phyloP scores from a whole-genome alignment of 768 basidiomycete genomes.

The Austroboletus eburneus region DNA sequence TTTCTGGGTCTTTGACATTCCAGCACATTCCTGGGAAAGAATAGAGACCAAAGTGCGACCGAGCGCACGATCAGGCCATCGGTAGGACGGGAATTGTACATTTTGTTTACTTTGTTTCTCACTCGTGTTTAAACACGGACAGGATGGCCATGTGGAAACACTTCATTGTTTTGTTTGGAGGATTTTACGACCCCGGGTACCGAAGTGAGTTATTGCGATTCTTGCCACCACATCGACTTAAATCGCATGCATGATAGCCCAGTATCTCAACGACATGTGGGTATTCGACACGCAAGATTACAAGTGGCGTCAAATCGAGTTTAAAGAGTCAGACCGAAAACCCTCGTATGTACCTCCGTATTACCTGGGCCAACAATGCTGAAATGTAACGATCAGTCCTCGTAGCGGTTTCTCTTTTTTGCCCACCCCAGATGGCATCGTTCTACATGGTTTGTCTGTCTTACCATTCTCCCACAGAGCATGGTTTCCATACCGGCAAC shows the following conservation, averaged over 20 bases:
- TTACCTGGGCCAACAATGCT: too few relatives aligned
- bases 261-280: slow-evolving; percentile 83
- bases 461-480: too few relatives aligned
- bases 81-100: slow-evolving; percentile 35
- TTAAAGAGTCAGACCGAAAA: slow-evolving; percentile 62
- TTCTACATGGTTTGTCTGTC: slow-evolving; percentile 55
- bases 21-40: slow-evolving; percentile 78
- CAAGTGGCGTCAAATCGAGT: slow-evolving; percentile 76
- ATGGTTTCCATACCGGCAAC: too few relatives aligned
- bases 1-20: slow-evolving; percentile 85
- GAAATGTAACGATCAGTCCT: slow-evolving; percentile 42
- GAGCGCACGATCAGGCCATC: slow-evolving; percentile 77
- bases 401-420: slow-evolving; percentile 86
- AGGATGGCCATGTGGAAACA: slow-evolving; percentile 93
- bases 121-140: background rate
- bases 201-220: slow-evolving; percentile 44
- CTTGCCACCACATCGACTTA: background rate
- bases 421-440: slow-evolving; percentile 68
- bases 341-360: slow-evolving; percentile 54
- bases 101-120: too few relatives aligned
- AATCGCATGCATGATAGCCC: slow-evolving; percentile 50
- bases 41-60: too few relatives aligned
- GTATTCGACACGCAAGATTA: slow-evolving; percentile 86
- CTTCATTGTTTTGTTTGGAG: slow-evolving; percentile 81
- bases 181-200: slow-evolving; percentile 84